Base-by-base conservation (phyloP, 495 filamentous ascomycete species). In the Rhypophila decipiens region DNA sequence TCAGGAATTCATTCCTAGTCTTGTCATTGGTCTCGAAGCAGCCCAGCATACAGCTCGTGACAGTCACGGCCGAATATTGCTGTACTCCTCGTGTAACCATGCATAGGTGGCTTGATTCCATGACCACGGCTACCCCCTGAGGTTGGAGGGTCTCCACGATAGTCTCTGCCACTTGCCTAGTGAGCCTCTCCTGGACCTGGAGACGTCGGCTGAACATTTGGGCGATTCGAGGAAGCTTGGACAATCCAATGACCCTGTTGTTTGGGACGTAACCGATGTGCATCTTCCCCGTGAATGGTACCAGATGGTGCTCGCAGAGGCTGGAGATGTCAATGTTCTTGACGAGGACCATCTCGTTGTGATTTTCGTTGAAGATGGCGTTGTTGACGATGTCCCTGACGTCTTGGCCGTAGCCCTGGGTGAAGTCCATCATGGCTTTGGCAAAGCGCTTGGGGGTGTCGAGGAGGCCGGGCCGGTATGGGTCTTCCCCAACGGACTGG, bases 271-370 rank as follows among this genome's bases (percentile, higher is more conserved):
- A 98, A 23, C 93, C 94, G 57, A 98, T 96, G 71, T 97, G 93
- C 87, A 98, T 95, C 85, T 91, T 96, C 49, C 93, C 94, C 5
- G 78, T 89, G 60, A 98, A 98, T 2, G 94, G 93, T 8, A 98
- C 90, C 66, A 98, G 79, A 64, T 98, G 94, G 65, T 98, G 93
- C 68, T 98, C 93, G 73, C 94, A 98, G 46, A 97, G 75, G 44
- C 86, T 90, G 63, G 90, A 95, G 4, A 97, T 80, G 59, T 97
- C 91, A 55, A 98, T 97, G 57, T 98, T 89, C 67, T 94, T 96
- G 24, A 98, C 89, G 51, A 98, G 95, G 17, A 97, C 90, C 62
- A 96, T 73, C 70, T 98, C 94, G 58, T 96, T 91, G 60, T 97
- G 93, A 57, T 90, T 86, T 63, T 98, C 93, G 55, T 95, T 85